phyloP scores from a whole-genome alignment of 176 grass and related monocot species.

The Puccinellia tenuiflora region DNA sequence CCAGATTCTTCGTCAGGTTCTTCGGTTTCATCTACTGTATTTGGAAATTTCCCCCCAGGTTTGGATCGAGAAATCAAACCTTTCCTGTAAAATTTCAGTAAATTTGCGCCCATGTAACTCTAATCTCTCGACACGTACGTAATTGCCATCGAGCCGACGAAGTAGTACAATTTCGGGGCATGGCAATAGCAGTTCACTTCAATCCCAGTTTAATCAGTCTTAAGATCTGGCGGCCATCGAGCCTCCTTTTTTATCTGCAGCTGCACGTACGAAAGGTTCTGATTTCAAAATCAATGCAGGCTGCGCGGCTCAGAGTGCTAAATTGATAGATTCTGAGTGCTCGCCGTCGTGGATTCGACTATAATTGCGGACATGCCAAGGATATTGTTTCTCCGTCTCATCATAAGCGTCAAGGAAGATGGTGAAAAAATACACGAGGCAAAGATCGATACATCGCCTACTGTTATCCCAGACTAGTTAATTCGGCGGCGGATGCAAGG shows the following conservation, averaged over 20 bases:
- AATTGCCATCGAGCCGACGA: background rate
- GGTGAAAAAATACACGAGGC: background rate
- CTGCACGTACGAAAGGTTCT: background rate
- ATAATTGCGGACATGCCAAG: background rate
- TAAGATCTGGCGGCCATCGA: too few species aligned
- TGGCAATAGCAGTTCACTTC: background rate
- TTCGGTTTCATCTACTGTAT: background rate
- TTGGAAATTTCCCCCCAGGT: background rate
- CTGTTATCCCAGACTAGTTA: background rate
- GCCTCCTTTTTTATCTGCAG: background rate
- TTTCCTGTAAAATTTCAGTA: background rate
- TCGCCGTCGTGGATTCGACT: conserved; percentile 18
- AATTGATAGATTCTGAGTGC: background rate
- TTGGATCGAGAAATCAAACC: background rate
- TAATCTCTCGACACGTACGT: too few species aligned
- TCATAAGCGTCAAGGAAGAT: background rate
- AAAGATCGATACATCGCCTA: background rate
- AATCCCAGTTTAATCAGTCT: too few species aligned
- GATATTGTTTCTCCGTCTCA: background rate
- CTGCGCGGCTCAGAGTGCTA: conserved; percentile 1
- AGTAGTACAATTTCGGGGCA: background rate
- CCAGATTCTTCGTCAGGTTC: background rate
- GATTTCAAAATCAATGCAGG: background rate
- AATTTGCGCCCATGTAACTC: too few species aligned
- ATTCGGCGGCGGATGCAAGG: background rate